Evolutionary conservation across 2,329 filamentous ascomycete species (phyloP), one percentile per base, ranked within the genome.

Genomic region (Monilinia fructicola): DNA sequence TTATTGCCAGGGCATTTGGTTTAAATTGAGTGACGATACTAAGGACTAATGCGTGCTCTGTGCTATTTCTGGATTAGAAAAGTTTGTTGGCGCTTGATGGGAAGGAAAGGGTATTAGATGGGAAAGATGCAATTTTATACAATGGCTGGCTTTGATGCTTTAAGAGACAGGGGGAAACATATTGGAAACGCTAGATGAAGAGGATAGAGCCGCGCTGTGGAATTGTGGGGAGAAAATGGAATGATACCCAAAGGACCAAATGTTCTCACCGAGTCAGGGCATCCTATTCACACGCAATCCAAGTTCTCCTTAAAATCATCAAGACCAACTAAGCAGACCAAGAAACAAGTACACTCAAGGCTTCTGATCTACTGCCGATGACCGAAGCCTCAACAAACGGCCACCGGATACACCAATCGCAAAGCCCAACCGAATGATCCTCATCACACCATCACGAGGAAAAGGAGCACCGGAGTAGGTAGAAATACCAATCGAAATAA

Each of bases 1-100:
- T 80, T 99, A 76, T 80, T 99, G 72, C 95, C 95, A 16, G 95
- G 90, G 74, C 95, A 99, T 81, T 80, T 99, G 78, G 95, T 93
- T 44, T 85, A 64, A 40, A 40, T n/a, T 21, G 9, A 55, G 14
- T 23, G 44, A 48, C 23, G 12, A 31, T 6, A 48, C 53, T 40
- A 5, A 26, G 12, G 21, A 31, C 50, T 42, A 18, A 42, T 50
- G 23, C 18, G 4, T 1, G 14, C 26, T 5, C 11, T n/a, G 58
- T 3, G 26, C 31, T 12, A 52, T 50, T 6, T 52, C 11, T 26
- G 50, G 28, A n/a, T 16, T n/a, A 14, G 21, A n/a, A 18, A 42
- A 16, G 40, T 42, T 54, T 1, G 7, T 21, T n/a, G 38, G 52
- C 28, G 18, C 46, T 59, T 18, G 18, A 59, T 54, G 38, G 21